Percentiles rank a stretch among this genome's conserved stretches.
Evolutionary conservation across 805 yeast genomes (phyloP).

Genomic region (Schizosaccharomyces osmophilus): DNA sequence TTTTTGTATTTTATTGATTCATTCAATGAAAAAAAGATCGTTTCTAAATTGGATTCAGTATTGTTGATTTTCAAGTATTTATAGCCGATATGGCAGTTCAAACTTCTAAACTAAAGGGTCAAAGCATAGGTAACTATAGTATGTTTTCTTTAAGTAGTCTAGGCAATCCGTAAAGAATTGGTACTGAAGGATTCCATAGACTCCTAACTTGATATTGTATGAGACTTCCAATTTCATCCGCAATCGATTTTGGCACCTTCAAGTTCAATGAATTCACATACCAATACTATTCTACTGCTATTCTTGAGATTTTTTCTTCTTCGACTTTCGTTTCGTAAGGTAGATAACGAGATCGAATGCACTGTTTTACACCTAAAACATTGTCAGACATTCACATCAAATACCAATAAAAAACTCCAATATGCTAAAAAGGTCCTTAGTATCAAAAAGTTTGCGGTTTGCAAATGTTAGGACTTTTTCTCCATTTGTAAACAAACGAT

Average conservation of each 20-base stretch:
- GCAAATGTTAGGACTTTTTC: neutral
- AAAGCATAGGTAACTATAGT: neutral
- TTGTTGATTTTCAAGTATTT: too few relatives aligned
- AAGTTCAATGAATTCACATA: neutral
- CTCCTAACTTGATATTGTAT: neutral
- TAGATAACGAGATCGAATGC: too few relatives aligned
- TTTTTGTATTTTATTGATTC: neutral
- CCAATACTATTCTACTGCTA: neutral
- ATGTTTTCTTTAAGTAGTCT: neutral
- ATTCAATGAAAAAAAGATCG: too few relatives aligned
- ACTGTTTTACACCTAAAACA: too few relatives aligned
- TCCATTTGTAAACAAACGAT: neutral
- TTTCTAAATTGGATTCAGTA: too few relatives aligned
- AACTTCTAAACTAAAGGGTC: neutral
- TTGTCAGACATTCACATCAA: too few relatives aligned
- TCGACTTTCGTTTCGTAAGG: too few relatives aligned
- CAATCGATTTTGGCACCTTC: neutral
- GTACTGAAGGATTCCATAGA: neutral
- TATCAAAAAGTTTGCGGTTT: neutral
- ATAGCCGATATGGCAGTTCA: too few relatives aligned
- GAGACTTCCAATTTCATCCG: neutral
- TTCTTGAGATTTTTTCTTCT: neutral
- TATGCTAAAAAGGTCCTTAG: neutral
- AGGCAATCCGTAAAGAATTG: too few relatives aligned
- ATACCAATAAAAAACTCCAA: neutral